Conservation (phyloP, 2,329 filamentous ascomycete genomes). For the Penicillium sclerotiorum region DNA sequence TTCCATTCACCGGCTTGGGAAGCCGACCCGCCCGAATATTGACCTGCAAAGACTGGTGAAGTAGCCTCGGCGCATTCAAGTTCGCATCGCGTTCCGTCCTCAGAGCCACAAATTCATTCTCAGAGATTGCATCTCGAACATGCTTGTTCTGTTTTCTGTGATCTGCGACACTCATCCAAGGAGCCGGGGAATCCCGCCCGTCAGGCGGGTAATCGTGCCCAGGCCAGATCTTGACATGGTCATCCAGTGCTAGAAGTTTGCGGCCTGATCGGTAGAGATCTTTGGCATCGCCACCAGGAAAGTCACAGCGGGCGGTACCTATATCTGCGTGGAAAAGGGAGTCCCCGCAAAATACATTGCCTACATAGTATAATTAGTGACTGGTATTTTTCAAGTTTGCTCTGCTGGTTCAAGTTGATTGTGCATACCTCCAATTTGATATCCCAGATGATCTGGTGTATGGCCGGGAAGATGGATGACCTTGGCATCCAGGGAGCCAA, state of each 20-base stretch:
- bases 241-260: constrained; percentile 47
- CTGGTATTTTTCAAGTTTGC: too few relatives aligned
- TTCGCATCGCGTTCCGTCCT: constrained; percentile 48
- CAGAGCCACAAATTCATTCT: constrained; percentile 51
- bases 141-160: constrained; percentile 55
- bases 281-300: constrained; percentile 54
- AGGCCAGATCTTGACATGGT: constrained; percentile 54
- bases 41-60: constrained; percentile 57
- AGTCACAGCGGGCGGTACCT: constrained; percentile 58
- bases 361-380: constrained; percentile 29
- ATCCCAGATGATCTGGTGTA: constrained; percentile 66
- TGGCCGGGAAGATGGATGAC: constrained; percentile 65
- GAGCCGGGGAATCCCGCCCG: constrained; percentile 35
- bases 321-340: constrained; percentile 58
- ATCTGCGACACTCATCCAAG: constrained; percentile 51
- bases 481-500: constrained; percentile 53
- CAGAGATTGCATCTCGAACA: constrained; percentile 44
- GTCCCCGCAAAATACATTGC: constrained; percentile 57
- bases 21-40: constrained; percentile 56
- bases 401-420: not conserved
- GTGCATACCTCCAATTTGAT: constrained; percentile 53
- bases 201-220: constrained; percentile 59
- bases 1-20: constrained; percentile 34
- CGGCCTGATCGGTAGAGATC: constrained; percentile 50
- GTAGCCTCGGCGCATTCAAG: constrained; percentile 50